Percentiles rank a stretch among this genome's conserved stretches.
Evolutionary conservation across 2,329 filamentous ascomycete species (phyloP).

Genomic region (Fusarium sp.): DNA sequence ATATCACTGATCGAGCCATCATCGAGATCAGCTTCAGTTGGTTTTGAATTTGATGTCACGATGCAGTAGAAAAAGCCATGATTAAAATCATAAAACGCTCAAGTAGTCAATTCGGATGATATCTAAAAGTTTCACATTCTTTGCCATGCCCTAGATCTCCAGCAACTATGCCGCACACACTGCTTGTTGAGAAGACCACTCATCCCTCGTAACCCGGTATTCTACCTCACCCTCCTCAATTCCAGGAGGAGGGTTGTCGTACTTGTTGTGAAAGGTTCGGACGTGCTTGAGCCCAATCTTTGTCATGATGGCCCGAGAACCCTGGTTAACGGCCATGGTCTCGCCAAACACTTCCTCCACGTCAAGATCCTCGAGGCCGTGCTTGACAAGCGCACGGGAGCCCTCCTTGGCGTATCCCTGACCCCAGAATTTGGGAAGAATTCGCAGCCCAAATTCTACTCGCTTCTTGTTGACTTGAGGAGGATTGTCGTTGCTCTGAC

Average conservation of each 20-base stretch:
- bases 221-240: slow-evolving; percentile 50
- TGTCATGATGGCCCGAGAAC: slow-evolving; percentile 46
- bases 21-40: neutral
- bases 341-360: slow-evolving; percentile 47
- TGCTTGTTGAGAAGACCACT: slow-evolving; percentile 37
- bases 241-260: slow-evolving; percentile 45
- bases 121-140: neutral
- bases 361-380: slow-evolving; percentile 50
- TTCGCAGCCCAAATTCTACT: slow-evolving; percentile 49
- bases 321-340: slow-evolving; percentile 52
- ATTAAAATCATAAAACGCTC: neutral
- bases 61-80: neutral
- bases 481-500: slow-evolving; percentile 31
- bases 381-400: slow-evolving; percentile 47
- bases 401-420: slow-evolving; percentile 53
- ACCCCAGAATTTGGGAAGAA: slow-evolving; percentile 51
- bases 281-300: slow-evolving; percentile 41
- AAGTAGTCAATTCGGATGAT: neutral
- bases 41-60: slow-evolving; percentile 20
- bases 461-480: slow-evolving; percentile 27
- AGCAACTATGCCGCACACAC: slow-evolving; percentile 13
- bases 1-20: neutral
- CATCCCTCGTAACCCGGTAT: slow-evolving; percentile 42
- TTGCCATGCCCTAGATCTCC: too few relatives aligned
- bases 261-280: slow-evolving; percentile 45